Percentiles rank a stretch among this genome's conserved stretches.
Conservation (phyloP, 345 rosid species). For the Populus deltoides region DNA sequence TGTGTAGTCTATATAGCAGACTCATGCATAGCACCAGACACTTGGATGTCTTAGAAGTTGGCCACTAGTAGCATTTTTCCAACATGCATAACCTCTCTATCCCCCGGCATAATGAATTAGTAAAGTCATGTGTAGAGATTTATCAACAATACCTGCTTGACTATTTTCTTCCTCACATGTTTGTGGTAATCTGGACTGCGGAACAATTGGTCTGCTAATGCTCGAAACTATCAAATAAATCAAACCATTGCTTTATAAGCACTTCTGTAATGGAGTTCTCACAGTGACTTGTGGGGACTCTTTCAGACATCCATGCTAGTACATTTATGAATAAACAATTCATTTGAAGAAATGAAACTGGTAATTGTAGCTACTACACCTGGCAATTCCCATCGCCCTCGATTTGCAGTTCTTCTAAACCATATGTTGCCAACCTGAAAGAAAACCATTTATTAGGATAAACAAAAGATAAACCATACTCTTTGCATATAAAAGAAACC, state of each 20-base stretch:
- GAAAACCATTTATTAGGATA: conserved; percentile 18
- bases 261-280: not conserved
- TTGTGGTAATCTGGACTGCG: conserved; percentile 78
- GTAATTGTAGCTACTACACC: conserved; percentile 36
- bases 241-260: not conserved
- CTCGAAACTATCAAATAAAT: conserved; percentile 62
- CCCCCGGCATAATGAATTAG: not conserved
- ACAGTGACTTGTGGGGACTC: not conserved
- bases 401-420: conserved; percentile 74
- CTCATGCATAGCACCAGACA: not conserved
- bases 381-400: conserved; percentile 98
- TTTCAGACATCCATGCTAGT: not conserved
- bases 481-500: not conserved
- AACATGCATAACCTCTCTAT: not conserved
- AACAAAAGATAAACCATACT: conserved; percentile 1
- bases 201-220: conserved; percentile 89
- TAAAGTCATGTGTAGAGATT: not conserved
- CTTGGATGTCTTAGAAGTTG: not conserved
- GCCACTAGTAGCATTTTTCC: not conserved
- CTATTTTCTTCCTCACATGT: conserved; percentile 69
- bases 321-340: not conserved
- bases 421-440: conserved; percentile 75
- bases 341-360: not conserved
- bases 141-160: conserved; percentile 66
- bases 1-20: not conserved